Evolutionary conservation across 345 rosid genomes (phyloP).

Genomic region (Syzygium aqueum): DNA sequence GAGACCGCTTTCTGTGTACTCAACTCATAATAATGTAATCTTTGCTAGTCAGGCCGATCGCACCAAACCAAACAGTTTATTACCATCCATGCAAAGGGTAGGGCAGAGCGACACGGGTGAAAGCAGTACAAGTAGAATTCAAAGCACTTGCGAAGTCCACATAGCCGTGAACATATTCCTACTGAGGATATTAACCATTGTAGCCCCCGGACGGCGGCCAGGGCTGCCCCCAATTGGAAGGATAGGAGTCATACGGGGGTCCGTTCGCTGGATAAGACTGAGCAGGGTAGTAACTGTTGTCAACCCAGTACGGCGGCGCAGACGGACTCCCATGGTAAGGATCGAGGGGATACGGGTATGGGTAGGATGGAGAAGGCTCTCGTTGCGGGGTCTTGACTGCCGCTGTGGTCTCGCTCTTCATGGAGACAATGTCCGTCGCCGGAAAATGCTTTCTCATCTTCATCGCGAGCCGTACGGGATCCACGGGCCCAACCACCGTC

Average conservation of each 20-base stretch:
- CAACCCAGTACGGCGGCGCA: too few species aligned
- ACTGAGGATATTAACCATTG: neutral
- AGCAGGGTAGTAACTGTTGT: neutral
- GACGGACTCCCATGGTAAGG: neutral
- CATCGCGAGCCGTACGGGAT: neutral
- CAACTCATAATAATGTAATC: neutral
- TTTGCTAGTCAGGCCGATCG: neutral
- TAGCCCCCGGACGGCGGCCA: neutral
- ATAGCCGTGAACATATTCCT: neutral
- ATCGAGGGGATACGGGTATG: neutral
- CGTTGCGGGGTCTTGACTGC: rapidly evolving
- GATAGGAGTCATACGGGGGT: rapidly evolving
- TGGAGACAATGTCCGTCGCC: neutral
- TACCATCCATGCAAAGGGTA: neutral
- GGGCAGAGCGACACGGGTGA: neutral
- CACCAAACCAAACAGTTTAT: neutral
- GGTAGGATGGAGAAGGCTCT: neutral
- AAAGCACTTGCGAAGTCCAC: neutral
- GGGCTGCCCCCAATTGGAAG: rapidly evolving
- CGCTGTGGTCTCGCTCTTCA: neutral
- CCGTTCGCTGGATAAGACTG: neutral
- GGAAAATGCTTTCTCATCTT: neutral
- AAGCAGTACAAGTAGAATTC: neutral
- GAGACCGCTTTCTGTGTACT: neutral
- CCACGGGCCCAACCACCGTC: neutral